These are phyloP conservation scores for Acmispon strigosus DNA, from an alignment of 306 rosid species.

Conservation along the genomic window DNA sequence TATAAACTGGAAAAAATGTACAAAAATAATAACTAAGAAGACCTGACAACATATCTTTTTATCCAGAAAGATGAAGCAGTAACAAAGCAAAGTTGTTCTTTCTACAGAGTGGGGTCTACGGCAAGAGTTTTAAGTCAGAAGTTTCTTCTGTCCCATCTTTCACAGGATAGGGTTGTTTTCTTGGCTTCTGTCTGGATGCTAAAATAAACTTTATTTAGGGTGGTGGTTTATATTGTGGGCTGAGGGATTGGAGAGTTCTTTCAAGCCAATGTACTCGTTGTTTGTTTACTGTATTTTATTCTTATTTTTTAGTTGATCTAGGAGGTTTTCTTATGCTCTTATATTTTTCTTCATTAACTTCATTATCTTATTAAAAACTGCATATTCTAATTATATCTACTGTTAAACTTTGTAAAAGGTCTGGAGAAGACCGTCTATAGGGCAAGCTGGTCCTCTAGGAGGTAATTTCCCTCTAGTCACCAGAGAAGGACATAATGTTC, in stretches of 20 bases:
- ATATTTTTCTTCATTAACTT: background rate
- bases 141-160: background rate
- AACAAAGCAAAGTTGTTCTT: background rate
- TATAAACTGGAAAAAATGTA: background rate
- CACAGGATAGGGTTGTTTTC: background rate
- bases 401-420: conserved; percentile 39
- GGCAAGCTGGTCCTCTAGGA: conserved; percentile 73
- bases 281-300: background rate
- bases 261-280: background rate
- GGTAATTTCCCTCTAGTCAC: conserved; percentile 75
- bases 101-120: too few species aligned
- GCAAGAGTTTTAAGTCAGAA: background rate
- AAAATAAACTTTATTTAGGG: too few species aligned
- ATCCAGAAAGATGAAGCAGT: background rate
- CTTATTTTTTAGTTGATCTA: background rate
- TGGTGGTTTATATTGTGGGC: background rate
- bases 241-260: background rate
- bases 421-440: conserved; percentile 81
- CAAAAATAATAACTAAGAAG: background rate
- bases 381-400: conserved; percentile 2
- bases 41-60: background rate
- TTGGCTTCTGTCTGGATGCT: too few species aligned
- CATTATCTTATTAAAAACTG: background rate
- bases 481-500: conserved; percentile 72
- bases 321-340: background rate